phyloP scores from a whole-genome alignment of 1,284 basidiomycete genomes.

The Macrocystidia cucumis region DNA sequence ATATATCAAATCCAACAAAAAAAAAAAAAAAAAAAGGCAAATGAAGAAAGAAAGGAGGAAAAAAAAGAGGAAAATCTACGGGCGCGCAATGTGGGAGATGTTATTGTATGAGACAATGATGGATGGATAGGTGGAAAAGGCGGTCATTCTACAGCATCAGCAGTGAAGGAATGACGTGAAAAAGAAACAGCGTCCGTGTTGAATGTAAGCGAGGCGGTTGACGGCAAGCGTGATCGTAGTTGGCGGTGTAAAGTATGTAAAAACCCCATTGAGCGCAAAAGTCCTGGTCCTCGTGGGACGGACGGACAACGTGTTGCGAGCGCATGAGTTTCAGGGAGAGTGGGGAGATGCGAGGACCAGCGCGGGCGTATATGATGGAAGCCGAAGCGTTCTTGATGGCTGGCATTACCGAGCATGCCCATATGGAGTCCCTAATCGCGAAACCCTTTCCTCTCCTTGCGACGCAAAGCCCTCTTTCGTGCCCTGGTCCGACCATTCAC shows the following conservation, averaged over 20 bases:
- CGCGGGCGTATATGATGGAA: slow-evolving; percentile 17
- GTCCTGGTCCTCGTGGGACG: background rate
- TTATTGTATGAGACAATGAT: slow-evolving; percentile 10
- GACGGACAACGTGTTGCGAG: background rate
- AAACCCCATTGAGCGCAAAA: slow-evolving; percentile 12
- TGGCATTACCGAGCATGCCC: slow-evolving; percentile 36
- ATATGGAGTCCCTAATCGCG: too few species aligned
- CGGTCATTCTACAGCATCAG: slow-evolving; percentile 20
- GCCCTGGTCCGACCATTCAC: slow-evolving; percentile 28
- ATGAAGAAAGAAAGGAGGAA: slow-evolving; percentile 5
- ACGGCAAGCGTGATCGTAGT: slow-evolving; percentile 16
- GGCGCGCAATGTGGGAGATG: slow-evolving; percentile 21
- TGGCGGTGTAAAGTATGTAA: slow-evolving; percentile 18
- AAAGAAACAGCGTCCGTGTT: slow-evolving; percentile 63
- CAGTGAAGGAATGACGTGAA: slow-evolving; percentile 32
- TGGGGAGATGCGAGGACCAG: slow-evolving; percentile 12
- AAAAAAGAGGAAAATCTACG: slow-evolving; percentile 18
- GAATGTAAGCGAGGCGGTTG: slow-evolving; percentile 30
- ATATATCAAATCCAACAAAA: slow-evolving; percentile 8
- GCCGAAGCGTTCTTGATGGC: slow-evolving; percentile 16
- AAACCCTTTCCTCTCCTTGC: too few species aligned
- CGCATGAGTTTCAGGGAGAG: slow-evolving; percentile 6
- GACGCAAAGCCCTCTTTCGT: slow-evolving; percentile 16
- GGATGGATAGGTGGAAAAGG: slow-evolving; percentile 17
- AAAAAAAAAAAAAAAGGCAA: slow-evolving; percentile 11